Base-by-base conservation (phyloP, 768 basidiomycete genomes). In the Podaxis mareebaensis region DNA sequence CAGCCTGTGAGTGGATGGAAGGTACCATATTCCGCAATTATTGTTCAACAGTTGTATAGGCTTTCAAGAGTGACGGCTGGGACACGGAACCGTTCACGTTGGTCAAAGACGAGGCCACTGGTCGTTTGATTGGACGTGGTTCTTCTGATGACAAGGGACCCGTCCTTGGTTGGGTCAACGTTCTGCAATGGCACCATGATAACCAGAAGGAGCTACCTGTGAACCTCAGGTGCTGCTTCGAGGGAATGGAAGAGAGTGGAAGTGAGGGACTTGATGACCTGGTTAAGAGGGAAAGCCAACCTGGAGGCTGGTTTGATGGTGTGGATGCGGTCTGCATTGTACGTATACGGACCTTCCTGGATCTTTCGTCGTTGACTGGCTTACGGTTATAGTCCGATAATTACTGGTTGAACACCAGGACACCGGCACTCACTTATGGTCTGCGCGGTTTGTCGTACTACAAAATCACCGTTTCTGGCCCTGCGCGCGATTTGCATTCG, bases 191-290 rank as follows among this genome's bases (percentile, higher is more conserved):
- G 60, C 94, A 96, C 62, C 77, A 83, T 54, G 77, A 87, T 61
- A 83, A 84, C 39, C 79, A 84, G 24, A 78, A 86, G 49, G 83
- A 86, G 39, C 83, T 97, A 20, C 96, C 96, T 1, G 93, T 98
- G 28, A 97, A 98, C 73, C 76, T 98, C 60, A 85, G 87, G 66
- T 88, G 92, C 79, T 93, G 92, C 80, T 95, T 99, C 69, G 96
- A 99, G 74, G 96, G 92, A 3, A 99, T 97, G 96, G 96, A 99
- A 74, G 96, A 99, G 79, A 90, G 84, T 65, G 96, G 95, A 4
- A 92, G 90, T 46, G 92, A 93, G 68, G 95, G 95, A 1, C 82
- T 98, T 12, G 95, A 97, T 69, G 91, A 92, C 38, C 85, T 96
- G 49, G 93, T 98, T 65, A 75, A 81, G 64, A 79, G 80, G 53